Base-by-base conservation (phyloP, 352 stramenopile species). In the Elongisporangium prolatum region DNA sequence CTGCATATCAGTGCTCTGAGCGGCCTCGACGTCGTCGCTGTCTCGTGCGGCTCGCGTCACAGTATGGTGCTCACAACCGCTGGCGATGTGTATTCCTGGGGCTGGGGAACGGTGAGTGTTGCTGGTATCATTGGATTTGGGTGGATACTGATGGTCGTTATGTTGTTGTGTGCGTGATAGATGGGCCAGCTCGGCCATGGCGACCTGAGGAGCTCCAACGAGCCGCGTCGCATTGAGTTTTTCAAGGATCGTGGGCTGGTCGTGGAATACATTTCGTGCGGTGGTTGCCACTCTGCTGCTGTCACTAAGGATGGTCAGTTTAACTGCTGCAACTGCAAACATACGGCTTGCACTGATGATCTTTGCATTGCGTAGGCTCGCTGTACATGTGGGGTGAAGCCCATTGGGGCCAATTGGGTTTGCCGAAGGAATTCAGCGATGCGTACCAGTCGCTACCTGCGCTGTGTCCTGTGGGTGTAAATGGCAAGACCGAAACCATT, bases 361-460 rank as follows among this genome's bases (percentile, higher is more conserved):
- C 11, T 16, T 44, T 44, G 34, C 11, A 38, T 44, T 44, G 34
- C 5, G 24, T 21, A 88, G 77, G 77, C 11, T 69, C 74, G 18
- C 49, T 92, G 57, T 94, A 89, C 74, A 91, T 80, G 80, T 94
- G 84, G 84, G 84, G 84, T 2, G 84, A 94, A 61, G 71, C 82
- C 9, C 84, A 92, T 58, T 94, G 84, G 84, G 82, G 84, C 2
- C 84, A 94, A 28, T 67, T 94, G 21, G 84, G 84, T 9, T 55
- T 94, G 21, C 69, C 79, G 1, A 87, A 85, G 54, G 77, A 89
- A 54, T 82, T 78, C 60, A 74, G 71, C 21, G 73, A 76, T 4
- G 61, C 68, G n/a, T 69, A 91, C 57, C 80, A 90, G 67, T 77
- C 79, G 11, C 60, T 85, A 21, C 84, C 84, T 5, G 74, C 80